A percentile compares a stretch with the other conserved stretches of the same genome.
phyloP scores from a whole-genome alignment of 495 filamentous ascomycete species.

The Articulospora tetracladia region DNA sequence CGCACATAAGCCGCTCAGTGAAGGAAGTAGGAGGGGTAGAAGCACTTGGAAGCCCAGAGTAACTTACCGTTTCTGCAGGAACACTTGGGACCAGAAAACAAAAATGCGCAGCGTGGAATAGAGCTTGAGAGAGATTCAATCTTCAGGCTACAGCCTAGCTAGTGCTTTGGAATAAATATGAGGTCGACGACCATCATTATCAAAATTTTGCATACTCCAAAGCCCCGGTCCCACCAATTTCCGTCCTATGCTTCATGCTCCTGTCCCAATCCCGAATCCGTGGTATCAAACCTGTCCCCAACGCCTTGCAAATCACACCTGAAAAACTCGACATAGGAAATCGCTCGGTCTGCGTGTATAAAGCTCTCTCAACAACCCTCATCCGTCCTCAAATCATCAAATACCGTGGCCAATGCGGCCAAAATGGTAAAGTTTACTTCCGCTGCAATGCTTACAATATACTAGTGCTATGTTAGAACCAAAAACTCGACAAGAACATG shows the following conservation, averaged over 20 bases:
- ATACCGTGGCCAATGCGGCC: conserved; percentile 9
- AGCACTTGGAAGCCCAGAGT: too few species aligned
- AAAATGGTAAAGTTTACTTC: conserved; percentile 13
- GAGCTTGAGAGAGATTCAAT: too few species aligned
- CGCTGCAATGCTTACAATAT: conserved; percentile 10
- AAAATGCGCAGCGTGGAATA: too few species aligned
- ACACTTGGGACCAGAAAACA: too few species aligned
- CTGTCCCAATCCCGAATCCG: background rate
- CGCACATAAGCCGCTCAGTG: too few species aligned
- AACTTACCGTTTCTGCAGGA: too few species aligned
- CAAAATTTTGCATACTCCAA: background rate
- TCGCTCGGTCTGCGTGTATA: background rate
- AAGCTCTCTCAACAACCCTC: conserved; percentile 1
- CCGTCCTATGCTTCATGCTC: background rate
- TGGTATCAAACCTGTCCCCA: background rate
- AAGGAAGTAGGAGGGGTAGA: too few species aligned
- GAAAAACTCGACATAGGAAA: background rate
- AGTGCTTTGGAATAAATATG: too few species aligned
- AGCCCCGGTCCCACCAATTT: too few species aligned
- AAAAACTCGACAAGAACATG: background rate
- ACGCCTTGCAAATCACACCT: background rate
- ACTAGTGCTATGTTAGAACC: conserved; percentile 7
- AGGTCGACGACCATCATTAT: too few species aligned
- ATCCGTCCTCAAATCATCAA: conserved; percentile 18
- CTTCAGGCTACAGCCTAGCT: too few species aligned